These are phyloP conservation scores for Fusarium neocosmosporiellum DNA, from an alignment of 2,329 filamentous ascomycete genomes.

Conservation along the genomic window DNA sequence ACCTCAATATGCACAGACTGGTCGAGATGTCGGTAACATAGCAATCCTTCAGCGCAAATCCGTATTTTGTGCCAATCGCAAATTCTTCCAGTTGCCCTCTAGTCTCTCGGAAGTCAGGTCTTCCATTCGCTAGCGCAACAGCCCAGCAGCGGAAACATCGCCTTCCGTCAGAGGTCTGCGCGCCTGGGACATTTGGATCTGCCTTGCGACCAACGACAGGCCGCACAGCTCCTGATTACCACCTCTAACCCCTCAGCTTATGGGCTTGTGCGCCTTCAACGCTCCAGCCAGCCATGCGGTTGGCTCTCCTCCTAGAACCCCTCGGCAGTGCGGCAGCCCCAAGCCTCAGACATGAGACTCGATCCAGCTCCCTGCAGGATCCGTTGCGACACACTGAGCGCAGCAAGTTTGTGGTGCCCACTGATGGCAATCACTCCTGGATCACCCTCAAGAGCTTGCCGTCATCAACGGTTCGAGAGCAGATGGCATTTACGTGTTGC, in stretches of 20 bases:
- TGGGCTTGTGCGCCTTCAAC: constrained; percentile 1
- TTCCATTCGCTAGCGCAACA: constrained; percentile 41
- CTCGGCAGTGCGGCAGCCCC: constrained; percentile 2
- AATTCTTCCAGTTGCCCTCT: constrained; percentile 26
- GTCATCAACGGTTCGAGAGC: not conserved
- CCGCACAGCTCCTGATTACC: constrained; percentile 20
- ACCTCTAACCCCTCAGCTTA: constrained; percentile 8
- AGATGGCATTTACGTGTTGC: not conserved
- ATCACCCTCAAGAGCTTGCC: not conserved
- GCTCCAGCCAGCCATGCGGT: not conserved
- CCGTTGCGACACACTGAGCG: constrained; percentile 4
- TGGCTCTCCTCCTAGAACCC: not conserved
- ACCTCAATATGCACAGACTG: not conserved
- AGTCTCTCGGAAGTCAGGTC: constrained; percentile 38
- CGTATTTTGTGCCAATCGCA: constrained; percentile 9
- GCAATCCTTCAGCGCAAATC: not conserved
- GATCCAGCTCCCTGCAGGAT: constrained; percentile 11
- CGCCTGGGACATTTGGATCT: constrained; percentile 19
- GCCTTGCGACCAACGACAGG: constrained; percentile 22
- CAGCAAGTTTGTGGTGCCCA: constrained; percentile 19
- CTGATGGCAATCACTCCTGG: constrained; percentile 7
- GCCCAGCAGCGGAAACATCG: constrained; percentile 35
- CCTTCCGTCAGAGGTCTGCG: constrained; percentile 34
- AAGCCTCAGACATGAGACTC: constrained; percentile 7
- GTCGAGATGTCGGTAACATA: not conserved